Base-by-base conservation (phyloP, 352 stramenopile species). In the Phytophthora chlamydospora region DNA sequence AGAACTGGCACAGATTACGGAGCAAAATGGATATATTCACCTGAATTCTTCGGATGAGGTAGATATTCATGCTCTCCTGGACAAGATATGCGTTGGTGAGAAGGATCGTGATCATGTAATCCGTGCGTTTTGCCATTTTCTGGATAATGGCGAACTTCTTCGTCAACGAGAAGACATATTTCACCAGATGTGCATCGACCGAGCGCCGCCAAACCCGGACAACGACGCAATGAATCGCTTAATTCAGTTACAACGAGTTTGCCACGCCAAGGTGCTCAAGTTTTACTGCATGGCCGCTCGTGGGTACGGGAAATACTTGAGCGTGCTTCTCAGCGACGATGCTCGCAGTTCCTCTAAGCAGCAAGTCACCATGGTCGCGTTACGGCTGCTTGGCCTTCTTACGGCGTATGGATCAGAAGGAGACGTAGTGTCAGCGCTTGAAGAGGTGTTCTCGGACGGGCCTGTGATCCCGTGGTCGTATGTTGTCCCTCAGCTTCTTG, bases 401-500 rank as follows among this genome's bases (percentile, higher is more conserved):
- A 91, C 85, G 12, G 62, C 66, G 6, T 93, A 80, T 46, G 87
- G 83, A 35, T 58, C 66, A 21, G 83, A 90, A 54, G 39, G 42
- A 21, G 69, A 75, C 0, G 34, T 96, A 4, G 51, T 68, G 2
- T 57, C 68, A 14, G 69, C 62, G 2, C 57, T 93, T 38, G 68
- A 81, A 45, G 60, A 70, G 9, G 72, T 73, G 0, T 83, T 96
- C 29, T 61, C 36, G 5, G 41, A 62, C 4, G 79, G 85, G 4
- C 80, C 88, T 17, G 60, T 95, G 2, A 38, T 50, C 39, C 76
- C 83, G 38, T 96, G 88, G 88, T 67, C 66, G 13, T 68, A 73
- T 11, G 63, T 94, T 32, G 76, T 94, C 14, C 85, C 88, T 34
- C 88, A 96, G 46, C 53, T 96, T 24, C 72, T 96, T 0, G 73